A percentile compares a stretch with the other conserved stretches of the same genome.
Conservation (phyloP, 345 rosid species). For the Citrus sinensis region DNA sequence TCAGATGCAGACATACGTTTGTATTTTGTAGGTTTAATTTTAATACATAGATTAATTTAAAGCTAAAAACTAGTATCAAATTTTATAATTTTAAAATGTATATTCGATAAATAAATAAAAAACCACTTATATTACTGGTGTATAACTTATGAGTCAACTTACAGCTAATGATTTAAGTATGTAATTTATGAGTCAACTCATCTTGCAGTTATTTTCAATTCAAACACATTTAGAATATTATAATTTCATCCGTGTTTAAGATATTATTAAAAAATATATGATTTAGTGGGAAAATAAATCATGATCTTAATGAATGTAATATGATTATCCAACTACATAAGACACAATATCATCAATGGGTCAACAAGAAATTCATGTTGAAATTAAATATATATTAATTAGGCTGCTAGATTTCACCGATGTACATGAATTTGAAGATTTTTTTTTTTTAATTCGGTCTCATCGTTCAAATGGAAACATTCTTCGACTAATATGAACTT, state of each 20-base stretch:
- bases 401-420: not conserved
- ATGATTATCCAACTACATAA: not conserved
- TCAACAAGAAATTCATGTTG: not conserved
- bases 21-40: no score
- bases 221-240: not conserved
- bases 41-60: no score
- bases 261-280: not conserved
- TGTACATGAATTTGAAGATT: not conserved
- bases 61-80: no score
- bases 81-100: no score
- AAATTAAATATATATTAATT: not conserved
- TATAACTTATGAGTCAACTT: no score
- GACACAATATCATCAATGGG: not conserved
- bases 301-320: not conserved
- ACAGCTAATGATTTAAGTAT: no score
- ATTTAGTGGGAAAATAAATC: not conserved
- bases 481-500: no score
- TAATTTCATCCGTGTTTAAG: not conserved
- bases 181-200: not conserved
- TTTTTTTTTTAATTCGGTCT: not conserved
- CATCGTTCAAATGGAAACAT: not conserved
- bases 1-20: no score
- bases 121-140: no score
- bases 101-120: no score
- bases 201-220: not conserved